phyloP scores from a whole-genome alignment of 1,284 basidiomycete genomes.

The Cutaneotrichosporon cyanovorans region DNA sequence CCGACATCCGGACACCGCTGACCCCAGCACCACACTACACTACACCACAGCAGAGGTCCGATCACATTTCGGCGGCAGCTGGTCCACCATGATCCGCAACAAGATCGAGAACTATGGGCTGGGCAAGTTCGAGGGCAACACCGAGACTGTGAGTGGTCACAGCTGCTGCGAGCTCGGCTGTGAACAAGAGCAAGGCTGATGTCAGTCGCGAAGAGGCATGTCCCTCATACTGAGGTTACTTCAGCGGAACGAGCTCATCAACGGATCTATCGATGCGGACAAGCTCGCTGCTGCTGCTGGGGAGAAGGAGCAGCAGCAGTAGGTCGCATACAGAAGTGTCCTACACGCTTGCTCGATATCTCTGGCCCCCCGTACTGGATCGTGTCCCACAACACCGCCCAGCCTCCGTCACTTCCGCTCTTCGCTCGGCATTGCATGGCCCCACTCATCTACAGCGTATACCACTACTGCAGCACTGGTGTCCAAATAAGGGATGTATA shows the following conservation, averaged over 20 bases:
- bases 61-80: constrained; percentile 41
- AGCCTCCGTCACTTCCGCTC: too few relatives aligned
- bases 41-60: constrained; percentile 42
- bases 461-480: too few relatives aligned
- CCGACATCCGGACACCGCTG: not conserved
- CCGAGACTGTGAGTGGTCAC: constrained; percentile 39
- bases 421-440: too few relatives aligned
- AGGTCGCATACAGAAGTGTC: too few relatives aligned
- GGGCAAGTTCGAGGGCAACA: constrained; percentile 42
- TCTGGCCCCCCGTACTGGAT: too few relatives aligned
- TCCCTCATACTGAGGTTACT: constrained; percentile 39
- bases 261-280: not conserved
- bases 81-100: constrained; percentile 37
- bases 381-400: too few relatives aligned
- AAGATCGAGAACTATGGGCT: constrained; percentile 43
- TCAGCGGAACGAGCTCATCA: constrained; percentile 11
- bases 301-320: not conserved
- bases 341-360: too few relatives aligned
- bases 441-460: too few relatives aligned
- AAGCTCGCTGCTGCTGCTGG: not conserved
- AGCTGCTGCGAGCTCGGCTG: too few relatives aligned
- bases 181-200: not conserved
- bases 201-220: constrained; percentile 44
- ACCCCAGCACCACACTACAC: constrained; percentile 33
- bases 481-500: too few relatives aligned